Base-by-base conservation (phyloP, 2,329 filamentous ascomycete genomes). In the Epicoccum nigrum region DNA sequence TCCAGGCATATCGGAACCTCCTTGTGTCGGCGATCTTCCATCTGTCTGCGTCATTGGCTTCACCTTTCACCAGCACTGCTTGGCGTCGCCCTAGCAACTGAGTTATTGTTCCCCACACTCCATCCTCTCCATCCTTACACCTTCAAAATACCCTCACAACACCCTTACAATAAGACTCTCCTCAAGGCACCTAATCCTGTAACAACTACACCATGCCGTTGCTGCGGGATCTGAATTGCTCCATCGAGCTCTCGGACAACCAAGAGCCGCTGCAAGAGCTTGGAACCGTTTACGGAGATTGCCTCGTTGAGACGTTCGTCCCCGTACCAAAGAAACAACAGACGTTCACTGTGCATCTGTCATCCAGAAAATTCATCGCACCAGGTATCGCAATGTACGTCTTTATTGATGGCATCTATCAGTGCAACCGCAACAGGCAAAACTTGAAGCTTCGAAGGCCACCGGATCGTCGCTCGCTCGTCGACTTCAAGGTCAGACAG, bases 341-440 rank as follows among this genome's bases (percentile, higher is more conserved):
- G n/a, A 65, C 74, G 0, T 84, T 84, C 65, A 74, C 69, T 16
- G 69, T 84, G 28, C 79, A 76, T 52, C 71, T 84, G 31, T 74
- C 67, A 2, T 80, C 80, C 0, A 68, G 67, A 28, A 77, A 74
- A 23, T 84, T 79, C 68, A 81, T 84, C 55, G 78, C 78, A 1
- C 74, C 78, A 19, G 82, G 82, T 0, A 65, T 84, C 9, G 77
- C 80, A 2, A 77, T 81, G 65, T 81, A 80, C 53, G 80, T 84
- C 20, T 84, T 77, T 69, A 82, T 83, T 32, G 82, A 84, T 57
- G 82, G 82, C 15, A 67, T 78, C 5, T 83, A 83, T 54, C 81
- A 84, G 60, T 82, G 79, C 67, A 84, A 84, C 53, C 79, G 82
- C 49, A 81, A 81, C 63, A 72, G 77, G 31, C 70, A 74, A 31